Evolutionary conservation across 805 yeast species (phyloP).

Genomic region (Grigorovia jiainica): DNA sequence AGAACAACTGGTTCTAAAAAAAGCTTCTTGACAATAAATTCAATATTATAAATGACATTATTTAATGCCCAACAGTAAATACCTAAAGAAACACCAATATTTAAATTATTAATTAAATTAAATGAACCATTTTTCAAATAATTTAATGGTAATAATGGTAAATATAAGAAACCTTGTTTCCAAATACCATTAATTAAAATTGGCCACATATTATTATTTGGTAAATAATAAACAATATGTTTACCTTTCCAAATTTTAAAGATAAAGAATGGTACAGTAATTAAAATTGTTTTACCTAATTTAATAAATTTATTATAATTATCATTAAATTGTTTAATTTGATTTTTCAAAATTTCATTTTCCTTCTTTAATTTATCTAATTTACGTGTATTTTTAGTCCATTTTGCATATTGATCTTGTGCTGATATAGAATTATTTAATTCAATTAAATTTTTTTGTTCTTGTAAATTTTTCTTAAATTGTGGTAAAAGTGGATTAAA

Average conservation of each 20-base stretch:
- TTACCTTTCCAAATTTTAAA: conserved; percentile 28
- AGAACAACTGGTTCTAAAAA: conserved; percentile 9
- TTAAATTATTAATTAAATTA: conserved; percentile 3
- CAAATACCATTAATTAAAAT: conserved; percentile 22
- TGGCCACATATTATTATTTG: conserved; percentile 23
- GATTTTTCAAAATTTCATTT: conserved; percentile 34
- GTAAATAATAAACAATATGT: conserved; percentile 22
- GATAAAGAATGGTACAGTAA: conserved; percentile 25
- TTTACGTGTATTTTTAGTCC: conserved; percentile 85
- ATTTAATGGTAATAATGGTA: conserved; percentile 21
- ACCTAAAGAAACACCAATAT: conserved; percentile 25
- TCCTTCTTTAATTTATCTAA: conserved; percentile 48
- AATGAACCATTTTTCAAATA: conserved; percentile 4
- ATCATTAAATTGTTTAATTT: conserved; percentile 20
- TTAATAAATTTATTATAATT: conserved; percentile 8
- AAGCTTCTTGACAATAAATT: conserved; percentile 19
- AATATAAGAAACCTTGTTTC: conserved; percentile 26
- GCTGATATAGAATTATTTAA: conserved; percentile 61
- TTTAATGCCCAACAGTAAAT: conserved; percentile 29
- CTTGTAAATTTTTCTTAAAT: conserved; percentile 24
- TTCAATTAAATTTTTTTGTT: conserved; percentile 39
- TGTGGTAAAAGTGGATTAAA: conserved; percentile 1
- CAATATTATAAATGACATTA: conserved; percentile 20
- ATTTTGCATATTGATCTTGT: conserved; percentile 88
- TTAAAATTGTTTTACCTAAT: conserved; percentile 13